phyloP scores from a whole-genome alignment of 306 rosid genomes.

The Castanea mollissima region DNA sequence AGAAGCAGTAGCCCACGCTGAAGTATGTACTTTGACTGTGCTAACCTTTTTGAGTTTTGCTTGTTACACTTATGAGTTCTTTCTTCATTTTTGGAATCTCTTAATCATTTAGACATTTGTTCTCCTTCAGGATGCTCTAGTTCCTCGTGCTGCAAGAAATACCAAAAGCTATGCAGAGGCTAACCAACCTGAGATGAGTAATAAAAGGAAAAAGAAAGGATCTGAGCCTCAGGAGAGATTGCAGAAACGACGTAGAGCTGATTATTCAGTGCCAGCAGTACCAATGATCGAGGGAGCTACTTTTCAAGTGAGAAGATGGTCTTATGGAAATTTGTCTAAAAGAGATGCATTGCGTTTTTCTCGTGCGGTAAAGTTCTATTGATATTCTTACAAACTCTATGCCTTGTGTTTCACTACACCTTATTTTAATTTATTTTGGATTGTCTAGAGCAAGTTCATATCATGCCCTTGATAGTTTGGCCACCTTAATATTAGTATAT shows the following conservation, averaged over 20 bases:
- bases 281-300: conserved; percentile 93
- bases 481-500: background rate
- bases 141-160: conserved; percentile 92
- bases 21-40: conserved; percentile 48
- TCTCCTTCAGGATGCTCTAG: conserved; percentile 70
- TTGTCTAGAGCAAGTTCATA: background rate
- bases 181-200: conserved; percentile 68
- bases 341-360: conserved; percentile 84
- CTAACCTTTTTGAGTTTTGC: background rate
- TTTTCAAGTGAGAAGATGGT: conserved; percentile 91
- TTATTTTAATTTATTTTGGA: no score
- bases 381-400: background rate
- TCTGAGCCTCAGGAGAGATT: conserved; percentile 72
- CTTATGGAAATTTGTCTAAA: conserved; percentile 86
- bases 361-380: conserved; percentile 68
- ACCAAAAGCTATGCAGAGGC: conserved; percentile 91
- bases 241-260: conserved; percentile 80
- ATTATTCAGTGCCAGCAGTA: conserved; percentile 56
- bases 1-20: conserved; percentile 78
- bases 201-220: conserved; percentile 88
- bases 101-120: conserved; percentile 1
- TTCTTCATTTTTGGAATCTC: background rate
- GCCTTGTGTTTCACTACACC: background rate
- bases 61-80: background rate
- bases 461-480: background rate